A percentile compares a stretch with the other conserved stretches of the same genome.
Evolutionary conservation across 768 basidiomycete genomes (phyloP).

Genomic region (Suillus spraguei): DNA sequence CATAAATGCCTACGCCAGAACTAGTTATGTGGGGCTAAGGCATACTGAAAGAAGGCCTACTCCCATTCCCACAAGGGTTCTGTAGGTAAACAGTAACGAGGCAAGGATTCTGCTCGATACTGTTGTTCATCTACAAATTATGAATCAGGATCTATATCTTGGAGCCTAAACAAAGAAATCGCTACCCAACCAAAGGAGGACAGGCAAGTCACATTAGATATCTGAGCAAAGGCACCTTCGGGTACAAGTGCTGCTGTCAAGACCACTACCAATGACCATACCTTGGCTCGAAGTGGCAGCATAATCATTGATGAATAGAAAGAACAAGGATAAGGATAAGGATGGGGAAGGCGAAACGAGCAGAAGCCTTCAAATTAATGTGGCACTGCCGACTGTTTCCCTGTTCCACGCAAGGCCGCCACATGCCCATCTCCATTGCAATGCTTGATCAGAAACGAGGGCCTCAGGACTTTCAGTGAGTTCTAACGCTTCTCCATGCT

Average conservation of each 20-base stretch:
- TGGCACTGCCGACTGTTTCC: neutral
- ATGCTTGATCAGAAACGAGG: neutral
- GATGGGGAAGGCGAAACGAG: neutral
- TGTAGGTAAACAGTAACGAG: slow-evolving; percentile 38
- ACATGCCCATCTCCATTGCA: too few species aligned
- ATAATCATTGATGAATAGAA: slow-evolving; percentile 12
- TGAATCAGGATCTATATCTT: slow-evolving; percentile 3
- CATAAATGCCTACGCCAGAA: neutral
- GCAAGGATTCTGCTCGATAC: slow-evolving; percentile 48
- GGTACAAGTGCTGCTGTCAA: slow-evolving; percentile 24
- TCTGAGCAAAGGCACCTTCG: slow-evolving; percentile 23
- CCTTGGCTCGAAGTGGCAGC: slow-evolving; percentile 5
- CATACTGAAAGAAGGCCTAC: slow-evolving; percentile 33
- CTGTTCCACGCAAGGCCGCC: slow-evolving; percentile 12
- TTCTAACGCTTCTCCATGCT: neutral
- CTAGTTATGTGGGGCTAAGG: slow-evolving; percentile 7
- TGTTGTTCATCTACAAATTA: slow-evolving; percentile 39
- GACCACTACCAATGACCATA: slow-evolving; percentile 21
- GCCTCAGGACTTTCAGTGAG: too few species aligned
- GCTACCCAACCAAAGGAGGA: slow-evolving; percentile 31
- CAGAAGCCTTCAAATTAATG: neutral
- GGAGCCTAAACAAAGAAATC: neutral
- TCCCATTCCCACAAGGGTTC: slow-evolving; percentile 39
- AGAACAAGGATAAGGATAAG: too few species aligned
- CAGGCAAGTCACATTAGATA: slow-evolving; percentile 22